Conservation (phyloP, 139 green algal species). For the Micromonas commoda region DNA sequence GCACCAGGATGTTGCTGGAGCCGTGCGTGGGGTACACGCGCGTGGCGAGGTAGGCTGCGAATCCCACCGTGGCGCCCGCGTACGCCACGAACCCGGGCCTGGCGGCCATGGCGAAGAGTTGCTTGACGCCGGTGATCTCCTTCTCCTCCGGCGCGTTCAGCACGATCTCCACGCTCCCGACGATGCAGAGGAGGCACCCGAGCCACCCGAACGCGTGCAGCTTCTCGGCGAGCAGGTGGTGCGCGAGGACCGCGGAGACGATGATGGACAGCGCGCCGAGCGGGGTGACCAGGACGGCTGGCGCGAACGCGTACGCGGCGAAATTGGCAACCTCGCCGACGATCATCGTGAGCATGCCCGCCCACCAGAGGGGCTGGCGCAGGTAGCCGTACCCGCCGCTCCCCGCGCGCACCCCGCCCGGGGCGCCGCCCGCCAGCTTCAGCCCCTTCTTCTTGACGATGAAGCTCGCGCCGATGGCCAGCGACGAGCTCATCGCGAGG, state of each 20-base stretch:
- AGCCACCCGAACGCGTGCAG: conserved; percentile 90
- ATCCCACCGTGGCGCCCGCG: conserved; percentile 42
- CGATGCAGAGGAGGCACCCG: conserved; percentile 87
- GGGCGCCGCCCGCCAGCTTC: conserved; percentile 50
- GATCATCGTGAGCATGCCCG: conserved; percentile 84
- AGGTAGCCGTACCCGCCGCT: conserved; percentile 90
- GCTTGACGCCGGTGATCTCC: conserved; percentile 58
- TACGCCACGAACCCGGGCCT: conserved; percentile 86
- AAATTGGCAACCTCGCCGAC: conserved; percentile 92
- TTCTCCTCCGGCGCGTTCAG: conserved; percentile 84
- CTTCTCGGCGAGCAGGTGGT: conserved; percentile 81
- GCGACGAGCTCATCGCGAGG: conserved; percentile 68
- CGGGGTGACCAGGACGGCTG: conserved; percentile 88
- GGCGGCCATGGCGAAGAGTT: conserved; percentile 77
- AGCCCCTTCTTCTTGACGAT: conserved; percentile 98
- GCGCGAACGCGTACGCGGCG: conserved; percentile 93
- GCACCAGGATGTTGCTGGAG: conserved; percentile 78
- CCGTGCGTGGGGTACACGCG: conserved; percentile 53
- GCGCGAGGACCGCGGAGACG: conserved; percentile 83
- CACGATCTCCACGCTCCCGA: conserved; percentile 78
- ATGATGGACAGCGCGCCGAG: conserved; percentile 85
- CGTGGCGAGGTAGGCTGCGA: conserved; percentile 59
- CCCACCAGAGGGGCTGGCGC: conserved; percentile 90
- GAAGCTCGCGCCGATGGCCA: conserved; percentile 94
- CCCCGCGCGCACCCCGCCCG: conserved; percentile 49